A percentile compares a stretch with the other conserved stretches of the same genome.
Evolutionary conservation across 2,329 filamentous ascomycete genomes (phyloP).

Genomic region (Fusarium bactridioides): DNA sequence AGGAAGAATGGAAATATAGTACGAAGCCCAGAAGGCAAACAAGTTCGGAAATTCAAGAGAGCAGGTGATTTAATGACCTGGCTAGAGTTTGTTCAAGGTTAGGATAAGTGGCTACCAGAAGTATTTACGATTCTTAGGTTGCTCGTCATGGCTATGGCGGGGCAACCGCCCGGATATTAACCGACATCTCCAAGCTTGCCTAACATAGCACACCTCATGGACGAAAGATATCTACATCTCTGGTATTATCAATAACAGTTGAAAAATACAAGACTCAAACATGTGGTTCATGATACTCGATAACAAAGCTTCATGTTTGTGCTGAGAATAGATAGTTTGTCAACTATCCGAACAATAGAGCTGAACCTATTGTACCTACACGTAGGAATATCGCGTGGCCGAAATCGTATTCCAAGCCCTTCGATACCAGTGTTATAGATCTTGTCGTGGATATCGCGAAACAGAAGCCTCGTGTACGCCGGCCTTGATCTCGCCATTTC

Average conservation of each 20-base stretch:
- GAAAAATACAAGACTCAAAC: background rate
- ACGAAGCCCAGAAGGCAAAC: conserved; percentile 6
- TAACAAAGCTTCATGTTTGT: background rate
- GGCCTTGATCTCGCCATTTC: conserved; percentile 67
- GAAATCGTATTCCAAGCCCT: background rate
- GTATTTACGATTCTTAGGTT: background rate
- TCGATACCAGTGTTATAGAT: conserved; percentile 2
- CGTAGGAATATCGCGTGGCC: background rate
- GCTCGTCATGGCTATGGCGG: conserved; percentile 39
- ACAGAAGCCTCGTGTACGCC: conserved; percentile 40
- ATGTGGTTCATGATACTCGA: background rate
- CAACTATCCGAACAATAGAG: background rate
- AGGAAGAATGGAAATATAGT: conserved; percentile 10
- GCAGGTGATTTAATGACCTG: conserved; percentile 28
- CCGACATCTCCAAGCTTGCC: background rate
- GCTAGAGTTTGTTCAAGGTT: conserved; percentile 34
- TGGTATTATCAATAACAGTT: background rate
- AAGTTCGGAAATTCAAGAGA: conserved; percentile 17
- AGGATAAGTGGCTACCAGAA: conserved; percentile 27
- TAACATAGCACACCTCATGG: background rate
- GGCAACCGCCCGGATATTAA: conserved; percentile 38
- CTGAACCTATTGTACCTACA: background rate
- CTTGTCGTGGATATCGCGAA: conserved; percentile 49
- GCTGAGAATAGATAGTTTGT: background rate
- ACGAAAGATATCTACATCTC: background rate